Evolutionary conservation across 1,139 yeast species (phyloP).

Genomic region (Debaryomyces udenii): DNA sequence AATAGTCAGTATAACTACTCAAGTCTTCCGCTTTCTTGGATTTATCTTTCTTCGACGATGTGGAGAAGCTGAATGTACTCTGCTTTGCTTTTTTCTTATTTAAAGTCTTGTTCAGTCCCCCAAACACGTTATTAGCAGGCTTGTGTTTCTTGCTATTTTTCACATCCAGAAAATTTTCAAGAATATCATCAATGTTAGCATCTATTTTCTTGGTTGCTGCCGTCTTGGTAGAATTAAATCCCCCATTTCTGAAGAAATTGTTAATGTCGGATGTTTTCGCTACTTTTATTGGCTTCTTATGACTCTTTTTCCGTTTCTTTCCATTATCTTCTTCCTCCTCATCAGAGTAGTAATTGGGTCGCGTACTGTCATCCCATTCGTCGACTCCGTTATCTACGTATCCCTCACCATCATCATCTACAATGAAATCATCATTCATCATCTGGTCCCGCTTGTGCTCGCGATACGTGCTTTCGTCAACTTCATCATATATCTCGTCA

Average conservation of each 20-base stretch:
- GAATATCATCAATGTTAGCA: conserved; percentile 49
- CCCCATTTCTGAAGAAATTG: conserved; percentile 53
- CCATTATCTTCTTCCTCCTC: conserved; percentile 41
- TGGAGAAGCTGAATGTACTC: conserved; percentile 30
- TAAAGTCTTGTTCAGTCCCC: conserved; percentile 16
- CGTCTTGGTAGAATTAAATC: conserved; percentile 15
- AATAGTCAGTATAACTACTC: conserved; percentile 18
- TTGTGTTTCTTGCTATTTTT: conserved; percentile 11
- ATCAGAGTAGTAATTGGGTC: conserved; percentile 56
- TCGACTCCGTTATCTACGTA: conserved; percentile 92
- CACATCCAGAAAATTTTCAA: conserved; percentile 42
- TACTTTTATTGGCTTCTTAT: conserved; percentile 44
- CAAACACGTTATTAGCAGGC: conserved; percentile 12
- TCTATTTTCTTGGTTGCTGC: conserved; percentile 27
- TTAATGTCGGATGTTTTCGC: conserved; percentile 55
- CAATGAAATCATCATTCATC: conserved; percentile 89
- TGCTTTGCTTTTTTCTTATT: conserved; percentile 18
- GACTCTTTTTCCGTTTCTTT: conserved; percentile 32
- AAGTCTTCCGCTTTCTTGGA: conserved; percentile 15
- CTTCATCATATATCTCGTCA: conserved; percentile 75
- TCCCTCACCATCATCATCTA: conserved; percentile 88
- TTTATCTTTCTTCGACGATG: conserved; percentile 24
- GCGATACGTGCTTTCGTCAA: conserved; percentile 79
- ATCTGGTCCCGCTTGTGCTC: conserved; percentile 78
- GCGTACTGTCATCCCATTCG: conserved; percentile 71